These are phyloP conservation scores for Acer saccharum DNA, from an alignment of 345 rosid genomes.

Conservation along the genomic window DNA sequence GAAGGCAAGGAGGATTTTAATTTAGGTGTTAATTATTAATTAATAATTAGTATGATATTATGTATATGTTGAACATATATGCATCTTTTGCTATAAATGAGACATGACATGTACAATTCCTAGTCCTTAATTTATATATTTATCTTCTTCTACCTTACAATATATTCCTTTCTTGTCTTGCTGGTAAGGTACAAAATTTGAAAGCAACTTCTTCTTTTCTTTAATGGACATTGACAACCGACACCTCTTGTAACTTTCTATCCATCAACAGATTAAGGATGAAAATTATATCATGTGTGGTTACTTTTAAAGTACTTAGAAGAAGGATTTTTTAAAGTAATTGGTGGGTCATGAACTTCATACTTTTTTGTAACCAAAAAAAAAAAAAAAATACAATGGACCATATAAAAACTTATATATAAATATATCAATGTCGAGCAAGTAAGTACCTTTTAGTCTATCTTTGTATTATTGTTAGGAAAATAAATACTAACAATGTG, in stretches of 20 bases:
- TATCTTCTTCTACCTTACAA: neutral
- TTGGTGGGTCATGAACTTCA: slow-evolving; percentile 3
- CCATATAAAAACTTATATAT: too few relatives aligned
- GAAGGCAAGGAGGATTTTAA: slow-evolving; percentile 21
- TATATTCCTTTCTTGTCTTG: neutral
- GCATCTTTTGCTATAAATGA: slow-evolving; percentile 11
- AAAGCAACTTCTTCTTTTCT: neutral
- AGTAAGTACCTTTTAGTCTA: neutral
- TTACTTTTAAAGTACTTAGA: too few relatives aligned
- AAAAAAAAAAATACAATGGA: too few relatives aligned
- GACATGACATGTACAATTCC: slow-evolving; percentile 12
- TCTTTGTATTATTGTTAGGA: neutral
- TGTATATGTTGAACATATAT: neutral
- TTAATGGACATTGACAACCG: neutral
- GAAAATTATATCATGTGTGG: neutral
- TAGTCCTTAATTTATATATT: slow-evolving; percentile 5
- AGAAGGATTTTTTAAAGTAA: neutral
- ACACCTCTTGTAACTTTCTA: neutral
- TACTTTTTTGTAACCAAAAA: neutral
- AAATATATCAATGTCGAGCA: too few relatives aligned
- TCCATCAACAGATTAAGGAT: neutral
- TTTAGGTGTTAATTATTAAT: slow-evolving; percentile 5
- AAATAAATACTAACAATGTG: too few relatives aligned
- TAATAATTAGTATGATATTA: neutral
- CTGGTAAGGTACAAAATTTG: neutral